Evolutionary conservation across 495 filamentous ascomycete species (phyloP).

Genomic region (Trichoderma reesei): DNA sequence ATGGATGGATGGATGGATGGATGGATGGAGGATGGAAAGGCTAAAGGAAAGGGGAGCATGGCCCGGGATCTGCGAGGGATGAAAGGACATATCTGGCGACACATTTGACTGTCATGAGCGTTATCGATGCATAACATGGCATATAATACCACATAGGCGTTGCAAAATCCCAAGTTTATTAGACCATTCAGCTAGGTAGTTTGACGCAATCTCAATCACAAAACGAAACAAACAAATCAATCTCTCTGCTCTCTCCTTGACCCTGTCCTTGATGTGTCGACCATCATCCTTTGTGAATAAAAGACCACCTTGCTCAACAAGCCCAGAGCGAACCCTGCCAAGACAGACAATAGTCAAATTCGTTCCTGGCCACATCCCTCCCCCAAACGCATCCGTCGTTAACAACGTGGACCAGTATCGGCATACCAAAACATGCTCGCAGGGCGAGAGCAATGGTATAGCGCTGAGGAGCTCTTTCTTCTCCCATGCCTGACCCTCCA

Average conservation of each 20-base stretch:
- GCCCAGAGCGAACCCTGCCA: no score
- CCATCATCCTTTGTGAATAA: background rate
- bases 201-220: constrained; percentile 1
- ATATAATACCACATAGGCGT: constrained; percentile 1
- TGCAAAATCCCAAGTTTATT: background rate
- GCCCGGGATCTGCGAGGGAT: no score
- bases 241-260: background rate
- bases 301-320: background rate
- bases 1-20: background rate
- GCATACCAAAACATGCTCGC: background rate
- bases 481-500: no score
- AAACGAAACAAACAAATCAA: background rate
- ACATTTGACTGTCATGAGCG: background rate
- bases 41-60: background rate
- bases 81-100: no score
- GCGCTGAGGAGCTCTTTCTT: no score
- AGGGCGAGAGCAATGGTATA: background rate
- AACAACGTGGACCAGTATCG: background rate
- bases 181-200: background rate
- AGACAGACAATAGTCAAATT: background rate
- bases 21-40: background rate
- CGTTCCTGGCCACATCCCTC: background rate
- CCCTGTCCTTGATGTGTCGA: background rate
- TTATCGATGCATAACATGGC: background rate
- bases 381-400: background rate